These are phyloP conservation scores for Tylopilus cervinicoccineus DNA, from an alignment of 768 basidiomycete genomes.

Conservation along the genomic window DNA sequence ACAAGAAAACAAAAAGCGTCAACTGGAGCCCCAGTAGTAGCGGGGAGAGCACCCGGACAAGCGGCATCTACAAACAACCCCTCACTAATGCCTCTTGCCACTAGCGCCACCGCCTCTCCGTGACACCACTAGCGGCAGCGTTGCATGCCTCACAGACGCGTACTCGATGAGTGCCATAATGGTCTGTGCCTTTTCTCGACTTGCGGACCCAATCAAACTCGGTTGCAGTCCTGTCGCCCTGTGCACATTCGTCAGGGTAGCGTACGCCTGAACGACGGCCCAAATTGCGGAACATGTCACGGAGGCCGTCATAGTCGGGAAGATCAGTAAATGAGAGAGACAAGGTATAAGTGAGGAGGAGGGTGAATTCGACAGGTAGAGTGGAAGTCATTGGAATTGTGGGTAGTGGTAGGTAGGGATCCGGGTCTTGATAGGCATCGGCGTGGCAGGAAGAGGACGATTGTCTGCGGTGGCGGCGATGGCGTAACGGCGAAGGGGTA, in stretches of 20 bases:
- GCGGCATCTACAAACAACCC: slow-evolving; percentile 4
- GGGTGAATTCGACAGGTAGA: slow-evolving; percentile 77
- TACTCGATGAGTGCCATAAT: slow-evolving; percentile 24
- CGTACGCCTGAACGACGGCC: slow-evolving; percentile 51
- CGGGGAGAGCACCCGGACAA: not conserved
- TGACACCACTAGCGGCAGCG: slow-evolving; percentile 24
- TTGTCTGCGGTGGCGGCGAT: slow-evolving; percentile 14
- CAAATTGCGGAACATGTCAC: slow-evolving; percentile 64
- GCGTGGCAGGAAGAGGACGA: slow-evolving; percentile 19
- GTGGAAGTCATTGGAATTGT: slow-evolving; percentile 62
- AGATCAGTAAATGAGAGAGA: slow-evolving; percentile 84
- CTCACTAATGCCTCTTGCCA: slow-evolving; percentile 1
- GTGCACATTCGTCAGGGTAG: slow-evolving; percentile 23
- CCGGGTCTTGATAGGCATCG: slow-evolving; percentile 11
- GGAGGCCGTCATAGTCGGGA: slow-evolving; percentile 82
- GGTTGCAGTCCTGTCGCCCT: slow-evolving; percentile 17
- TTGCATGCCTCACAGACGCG: slow-evolving; percentile 33
- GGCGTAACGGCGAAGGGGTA: slow-evolving; percentile 21
- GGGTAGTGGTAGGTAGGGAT: slow-evolving; percentile 7
- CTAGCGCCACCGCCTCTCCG: slow-evolving; percentile 26
- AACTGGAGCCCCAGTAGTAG: not conserved
- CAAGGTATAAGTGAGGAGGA: slow-evolving; percentile 74
- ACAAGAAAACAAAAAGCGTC: not conserved
- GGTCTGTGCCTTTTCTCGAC: slow-evolving; percentile 24
- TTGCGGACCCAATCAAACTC: slow-evolving; percentile 47